phyloP scores from a whole-genome alignment of 1,139 yeast species.

The Scheffersomyces quercinus region DNA sequence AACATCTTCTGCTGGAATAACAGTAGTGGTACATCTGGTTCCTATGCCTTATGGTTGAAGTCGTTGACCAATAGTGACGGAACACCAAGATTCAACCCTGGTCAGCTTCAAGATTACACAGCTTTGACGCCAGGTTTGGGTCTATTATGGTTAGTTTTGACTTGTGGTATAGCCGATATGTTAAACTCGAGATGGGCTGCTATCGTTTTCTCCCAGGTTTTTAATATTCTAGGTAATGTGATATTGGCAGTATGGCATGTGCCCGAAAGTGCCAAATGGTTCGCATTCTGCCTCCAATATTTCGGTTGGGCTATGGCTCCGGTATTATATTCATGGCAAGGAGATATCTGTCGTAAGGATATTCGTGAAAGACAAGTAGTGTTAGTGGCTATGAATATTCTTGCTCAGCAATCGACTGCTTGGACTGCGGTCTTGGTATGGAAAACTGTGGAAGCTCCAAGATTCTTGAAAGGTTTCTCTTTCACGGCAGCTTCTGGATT shows the following conservation, averaged over 20 bases:
- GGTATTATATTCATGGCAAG: conserved; percentile 47
- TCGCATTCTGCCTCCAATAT: conserved; percentile 45
- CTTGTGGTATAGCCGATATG: conserved; percentile 48
- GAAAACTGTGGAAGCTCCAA: conserved; percentile 53
- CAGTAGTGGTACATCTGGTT: conserved; percentile 48
- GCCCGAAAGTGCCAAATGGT: conserved; percentile 47
- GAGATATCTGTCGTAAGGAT: conserved; percentile 47
- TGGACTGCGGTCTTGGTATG: conserved; percentile 41
- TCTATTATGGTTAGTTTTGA: conserved; percentile 43
- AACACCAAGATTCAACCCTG: conserved; percentile 23
- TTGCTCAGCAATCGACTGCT: conserved; percentile 47
- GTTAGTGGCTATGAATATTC: conserved; percentile 44
- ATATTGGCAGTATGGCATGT: conserved; percentile 50
- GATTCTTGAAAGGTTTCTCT: conserved; percentile 49
- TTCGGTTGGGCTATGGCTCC: conserved; percentile 54
- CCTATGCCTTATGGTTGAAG: conserved; percentile 39
- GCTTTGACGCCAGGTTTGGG: conserved; percentile 56
- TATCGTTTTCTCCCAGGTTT: conserved; percentile 50
- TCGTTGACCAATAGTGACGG: conserved; percentile 27
- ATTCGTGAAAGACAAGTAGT: conserved; percentile 45
- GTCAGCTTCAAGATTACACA: conserved; percentile 36
- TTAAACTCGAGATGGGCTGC: conserved; percentile 58
- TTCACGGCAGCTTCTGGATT: conserved; percentile 56
- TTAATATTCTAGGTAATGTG: conserved; percentile 37
- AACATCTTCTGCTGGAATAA: conserved; percentile 29